Evolutionary conservation across 2,329 filamentous ascomycete species (phyloP), one percentile per base, ranked within the genome.

Genomic region (Ophiocordyceps australis): DNA sequence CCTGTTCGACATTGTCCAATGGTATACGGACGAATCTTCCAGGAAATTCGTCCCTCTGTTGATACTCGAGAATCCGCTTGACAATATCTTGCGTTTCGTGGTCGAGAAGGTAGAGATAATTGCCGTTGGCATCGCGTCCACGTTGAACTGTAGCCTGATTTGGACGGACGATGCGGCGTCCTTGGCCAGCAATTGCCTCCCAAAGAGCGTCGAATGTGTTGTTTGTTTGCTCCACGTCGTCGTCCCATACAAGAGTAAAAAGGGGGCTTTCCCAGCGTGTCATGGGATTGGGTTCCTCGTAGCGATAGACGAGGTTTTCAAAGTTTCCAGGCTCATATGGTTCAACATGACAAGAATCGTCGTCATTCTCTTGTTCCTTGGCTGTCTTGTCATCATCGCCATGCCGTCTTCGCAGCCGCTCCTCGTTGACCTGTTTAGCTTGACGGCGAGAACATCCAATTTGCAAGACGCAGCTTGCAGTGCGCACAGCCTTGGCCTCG

Each of bases 231-330:
- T 62, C 63, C 30, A 62, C 61, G 29, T 65, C 64, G 43, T 91
- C 81, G 23, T 83, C 74, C 60, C 74, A 79, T 9, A 81, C 62
- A 1, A 89, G 61, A 4, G 76, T 76, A 49, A 86, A 89, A 3
- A 89, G 60, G 2, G 81, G 80, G 28, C 74, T 77, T 45, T 91
- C 80, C 81, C 81, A 91, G 22, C 79, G 58, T 3, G 66, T 74
- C 77, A 86, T 85, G 14, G 74, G 68, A 44, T 86, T 89, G 10
- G 81, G 80, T 50, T 91, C 80, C 49, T 91, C 80, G 44, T 85
- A 85, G 28, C 80, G 62, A 43, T 81, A 86, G 18, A 82, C 68
- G 9, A 85, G 60, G 38, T 83, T 82, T 35, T 83, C 76, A 59
- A 79, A 81, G 43, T 79, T 75, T 11, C 47, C 54, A 2, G 52